phyloP scores from a whole-genome alignment of 805 yeast genomes.

The Kregervanrija pseudodelftensis region DNA sequence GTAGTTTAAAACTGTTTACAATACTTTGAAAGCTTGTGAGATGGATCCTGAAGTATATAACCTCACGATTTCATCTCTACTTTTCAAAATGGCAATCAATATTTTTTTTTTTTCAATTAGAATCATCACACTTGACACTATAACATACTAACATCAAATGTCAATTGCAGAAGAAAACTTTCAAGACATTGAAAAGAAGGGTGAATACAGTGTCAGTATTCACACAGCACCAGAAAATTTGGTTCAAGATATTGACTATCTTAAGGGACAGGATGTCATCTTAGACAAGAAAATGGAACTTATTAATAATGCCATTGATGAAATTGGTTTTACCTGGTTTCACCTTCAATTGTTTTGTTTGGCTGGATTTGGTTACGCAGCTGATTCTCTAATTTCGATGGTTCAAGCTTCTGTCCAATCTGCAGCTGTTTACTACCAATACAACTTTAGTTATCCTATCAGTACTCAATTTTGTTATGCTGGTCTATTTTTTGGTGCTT shows the following conservation, averaged over 20 bases:
- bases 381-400: slow-evolving; percentile 44
- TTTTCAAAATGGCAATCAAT: too few species aligned
- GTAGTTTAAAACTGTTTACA: too few species aligned
- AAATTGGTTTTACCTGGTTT: slow-evolving; percentile 54
- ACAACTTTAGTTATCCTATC: slow-evolving; percentile 35
- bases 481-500: slow-evolving; percentile 46
- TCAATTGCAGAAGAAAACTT: too few species aligned
- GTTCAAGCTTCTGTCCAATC: slow-evolving; percentile 40
- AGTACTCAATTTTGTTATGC: slow-evolving; percentile 41
- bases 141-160: too few species aligned
- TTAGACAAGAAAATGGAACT: slow-evolving; percentile 36
- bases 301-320: slow-evolving; percentile 49
- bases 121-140: too few species aligned
- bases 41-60: too few species aligned
- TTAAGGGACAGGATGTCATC: slow-evolving; percentile 28
- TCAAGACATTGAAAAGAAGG: too few species aligned
- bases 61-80: too few species aligned
- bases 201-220: too few species aligned
- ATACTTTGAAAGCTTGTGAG: too few species aligned
- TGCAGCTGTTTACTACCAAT: slow-evolving; percentile 39
- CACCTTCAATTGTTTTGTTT: slow-evolving; percentile 42
- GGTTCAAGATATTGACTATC: background rate
- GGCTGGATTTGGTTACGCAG: slow-evolving; percentile 52
- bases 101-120: too few species aligned
- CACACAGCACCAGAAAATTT: too few species aligned